phyloP scores from a whole-genome alignment of 441 rosid species.

The Populus hybrid region DNA sequence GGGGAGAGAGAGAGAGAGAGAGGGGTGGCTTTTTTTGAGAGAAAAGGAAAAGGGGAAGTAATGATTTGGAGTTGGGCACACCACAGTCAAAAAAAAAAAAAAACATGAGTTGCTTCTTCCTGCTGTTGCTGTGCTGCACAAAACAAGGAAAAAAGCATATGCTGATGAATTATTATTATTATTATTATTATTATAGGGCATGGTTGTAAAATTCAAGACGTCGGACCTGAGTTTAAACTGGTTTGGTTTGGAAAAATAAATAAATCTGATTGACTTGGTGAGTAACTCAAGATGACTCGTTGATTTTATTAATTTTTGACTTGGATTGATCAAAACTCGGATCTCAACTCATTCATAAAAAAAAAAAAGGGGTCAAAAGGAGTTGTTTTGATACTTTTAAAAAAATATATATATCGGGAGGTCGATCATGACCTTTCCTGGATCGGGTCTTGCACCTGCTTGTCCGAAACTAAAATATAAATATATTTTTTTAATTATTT shows the following conservation, averaged over 20 bases:
- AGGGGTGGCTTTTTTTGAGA: constrained; percentile 26
- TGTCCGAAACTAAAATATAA: background rate
- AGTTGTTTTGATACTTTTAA: background rate
- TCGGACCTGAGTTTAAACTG: background rate
- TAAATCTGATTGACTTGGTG: background rate
- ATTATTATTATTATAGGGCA: no score
- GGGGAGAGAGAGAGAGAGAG: background rate
- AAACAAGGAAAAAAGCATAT: constrained; percentile 1
- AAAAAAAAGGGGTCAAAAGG: background rate
- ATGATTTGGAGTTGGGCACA: constrained; percentile 47
- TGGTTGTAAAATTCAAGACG: no score
- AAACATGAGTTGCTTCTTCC: background rate
- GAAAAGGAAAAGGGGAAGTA: constrained; percentile 31
- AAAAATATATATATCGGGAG: no score
- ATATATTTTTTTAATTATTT: background rate
- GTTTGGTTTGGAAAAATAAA: background rate
- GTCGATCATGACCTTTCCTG: no score
- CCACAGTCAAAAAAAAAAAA: constrained; percentile 22
- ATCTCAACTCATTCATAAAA: background rate
- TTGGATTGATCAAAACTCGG: background rate
- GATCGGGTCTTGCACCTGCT: background rate
- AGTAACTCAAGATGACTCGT: background rate
- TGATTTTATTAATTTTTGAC: background rate
- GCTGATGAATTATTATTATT: background rate
- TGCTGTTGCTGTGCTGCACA: background rate